Percentiles rank a stretch among this genome's conserved stretches.
phyloP scores from a whole-genome alignment of 768 basidiomycete genomes.

The Boletus reticuloceps region DNA sequence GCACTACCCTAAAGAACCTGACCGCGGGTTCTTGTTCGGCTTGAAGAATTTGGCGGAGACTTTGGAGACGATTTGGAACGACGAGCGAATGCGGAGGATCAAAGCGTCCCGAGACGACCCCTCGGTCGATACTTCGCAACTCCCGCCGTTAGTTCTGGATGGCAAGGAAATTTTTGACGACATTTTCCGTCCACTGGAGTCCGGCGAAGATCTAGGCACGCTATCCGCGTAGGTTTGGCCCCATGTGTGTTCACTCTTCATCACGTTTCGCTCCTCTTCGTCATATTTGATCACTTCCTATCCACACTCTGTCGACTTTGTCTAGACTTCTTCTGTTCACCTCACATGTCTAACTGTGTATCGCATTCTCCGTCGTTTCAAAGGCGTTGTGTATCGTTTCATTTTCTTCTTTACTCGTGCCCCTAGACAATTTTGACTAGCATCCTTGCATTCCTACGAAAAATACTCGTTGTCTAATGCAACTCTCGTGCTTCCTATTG shows the following conservation, averaged over 20 bases:
- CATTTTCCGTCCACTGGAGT: constrained; percentile 51
- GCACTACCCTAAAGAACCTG: constrained; percentile 83
- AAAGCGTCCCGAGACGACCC: constrained; percentile 62
- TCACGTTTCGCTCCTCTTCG: not conserved
- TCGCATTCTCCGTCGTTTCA: not conserved
- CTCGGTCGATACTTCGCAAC: constrained; percentile 42
- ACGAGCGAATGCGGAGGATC: constrained; percentile 70
- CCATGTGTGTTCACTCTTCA: not conserved
- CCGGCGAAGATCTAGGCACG: constrained; percentile 70
- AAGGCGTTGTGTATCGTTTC: not conserved
- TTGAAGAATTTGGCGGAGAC: constrained; percentile 75
- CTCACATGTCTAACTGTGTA: constrained; percentile 9
- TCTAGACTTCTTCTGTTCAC: constrained; percentile 14
- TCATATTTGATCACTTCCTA: not conserved
- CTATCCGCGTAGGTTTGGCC: constrained; percentile 57
- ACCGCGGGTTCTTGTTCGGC: constrained; percentile 92
- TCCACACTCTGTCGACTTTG: not conserved
- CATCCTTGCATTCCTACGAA: constrained; percentile 7
- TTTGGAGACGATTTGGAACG: constrained; percentile 84
- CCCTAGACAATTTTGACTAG: constrained; percentile 1
- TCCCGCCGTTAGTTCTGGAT: constrained; percentile 63
- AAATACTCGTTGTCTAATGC: constrained; percentile 1
- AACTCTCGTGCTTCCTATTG: not conserved
- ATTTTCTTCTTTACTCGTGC: not conserved
- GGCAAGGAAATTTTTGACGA: constrained; percentile 80